Percentiles rank a stretch among this genome's conserved stretches.
Evolutionary conservation across 148 eudicot species (phyloP).

Genomic region (Cornus suecica): DNA sequence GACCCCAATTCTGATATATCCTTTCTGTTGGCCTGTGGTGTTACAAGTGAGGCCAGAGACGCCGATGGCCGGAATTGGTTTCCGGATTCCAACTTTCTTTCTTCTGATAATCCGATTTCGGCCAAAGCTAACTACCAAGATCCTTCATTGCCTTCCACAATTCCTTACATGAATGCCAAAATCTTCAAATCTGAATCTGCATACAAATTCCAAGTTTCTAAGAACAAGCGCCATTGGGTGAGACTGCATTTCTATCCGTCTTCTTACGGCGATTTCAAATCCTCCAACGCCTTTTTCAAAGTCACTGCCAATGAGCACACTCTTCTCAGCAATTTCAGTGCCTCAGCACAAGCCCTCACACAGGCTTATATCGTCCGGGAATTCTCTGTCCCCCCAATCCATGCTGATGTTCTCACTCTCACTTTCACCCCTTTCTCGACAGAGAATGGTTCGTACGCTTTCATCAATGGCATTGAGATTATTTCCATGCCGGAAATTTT

Average conservation of each 20-base stretch:
- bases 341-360: constrained; percentile 56
- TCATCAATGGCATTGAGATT: constrained; percentile 78
- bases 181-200: constrained; percentile 44
- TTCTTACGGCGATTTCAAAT: constrained; percentile 37
- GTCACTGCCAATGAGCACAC: constrained; percentile 47
- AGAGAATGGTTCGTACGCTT: constrained; percentile 37
- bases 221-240: constrained; percentile 35
- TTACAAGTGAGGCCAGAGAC: constrained; percentile 26
- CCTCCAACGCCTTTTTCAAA: constrained; percentile 52
- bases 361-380: constrained; percentile 74
- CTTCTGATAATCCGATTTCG: constrained; percentile 21
- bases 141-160: constrained; percentile 60
- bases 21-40: constrained; percentile 26
- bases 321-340: constrained; percentile 69
- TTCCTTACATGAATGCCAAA: constrained; percentile 77
- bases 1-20: constrained; percentile 13
- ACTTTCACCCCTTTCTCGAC: constrained; percentile 45
- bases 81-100: constrained; percentile 48
- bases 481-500: constrained; percentile 49
- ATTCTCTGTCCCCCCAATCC: constrained; percentile 40
- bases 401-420: constrained; percentile 26
- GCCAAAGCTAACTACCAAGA: constrained; percentile 57
- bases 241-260: constrained; percentile 79
- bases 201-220: constrained; percentile 44
- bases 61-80: constrained; percentile 64